A percentile compares a stretch with the other conserved stretches of the same genome.
phyloP scores from a whole-genome alignment of 2,329 filamentous ascomycete genomes.

The Macrophomina phaseolina region DNA sequence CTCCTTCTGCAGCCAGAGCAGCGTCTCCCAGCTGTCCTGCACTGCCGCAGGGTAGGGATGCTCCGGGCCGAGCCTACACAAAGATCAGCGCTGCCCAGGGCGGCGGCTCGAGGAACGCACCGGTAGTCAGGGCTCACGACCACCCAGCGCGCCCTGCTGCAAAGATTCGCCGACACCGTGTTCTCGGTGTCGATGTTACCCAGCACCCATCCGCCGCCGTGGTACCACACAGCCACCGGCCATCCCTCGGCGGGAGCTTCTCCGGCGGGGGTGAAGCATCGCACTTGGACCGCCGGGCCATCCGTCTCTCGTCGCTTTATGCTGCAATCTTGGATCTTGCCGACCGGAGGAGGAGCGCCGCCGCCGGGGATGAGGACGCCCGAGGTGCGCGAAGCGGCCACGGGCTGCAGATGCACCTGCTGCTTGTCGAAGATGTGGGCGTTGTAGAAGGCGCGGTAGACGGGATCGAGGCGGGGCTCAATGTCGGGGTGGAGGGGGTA shows the following conservation, averaged over 20 bases:
- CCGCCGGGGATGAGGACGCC: constrained; percentile 35
- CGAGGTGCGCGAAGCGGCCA: constrained; percentile 37
- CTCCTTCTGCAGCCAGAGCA: constrained; percentile 14
- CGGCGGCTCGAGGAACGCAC: background rate
- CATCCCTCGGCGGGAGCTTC: constrained; percentile 37
- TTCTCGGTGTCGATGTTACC: constrained; percentile 44
- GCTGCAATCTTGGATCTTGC: constrained; percentile 34
- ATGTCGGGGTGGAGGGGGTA: constrained; percentile 30
- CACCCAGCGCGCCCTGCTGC: constrained; percentile 16
- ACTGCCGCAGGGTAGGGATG: constrained; percentile 44
- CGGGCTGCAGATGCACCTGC: constrained; percentile 37
- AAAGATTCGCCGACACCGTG: constrained; percentile 35
- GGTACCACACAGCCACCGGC: constrained; percentile 49
- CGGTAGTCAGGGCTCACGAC: constrained; percentile 22
- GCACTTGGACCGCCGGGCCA: constrained; percentile 37
- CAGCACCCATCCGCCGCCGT: constrained; percentile 50
- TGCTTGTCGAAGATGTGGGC: constrained; percentile 34
- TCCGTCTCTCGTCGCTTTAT: constrained; percentile 27
- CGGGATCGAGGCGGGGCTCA: constrained; percentile 42
- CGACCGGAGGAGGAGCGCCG: constrained; percentile 38
- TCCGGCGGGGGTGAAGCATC: constrained; percentile 42
- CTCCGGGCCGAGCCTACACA: constrained; percentile 42
- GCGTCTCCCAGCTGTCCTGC: constrained; percentile 35
- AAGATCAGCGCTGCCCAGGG: background rate
- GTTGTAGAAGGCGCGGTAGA: constrained; percentile 49